These are phyloP conservation scores for Chimonanthus salicifolius DNA, from an alignment of 164 flowering plant species.

Conservation along the genomic window DNA sequence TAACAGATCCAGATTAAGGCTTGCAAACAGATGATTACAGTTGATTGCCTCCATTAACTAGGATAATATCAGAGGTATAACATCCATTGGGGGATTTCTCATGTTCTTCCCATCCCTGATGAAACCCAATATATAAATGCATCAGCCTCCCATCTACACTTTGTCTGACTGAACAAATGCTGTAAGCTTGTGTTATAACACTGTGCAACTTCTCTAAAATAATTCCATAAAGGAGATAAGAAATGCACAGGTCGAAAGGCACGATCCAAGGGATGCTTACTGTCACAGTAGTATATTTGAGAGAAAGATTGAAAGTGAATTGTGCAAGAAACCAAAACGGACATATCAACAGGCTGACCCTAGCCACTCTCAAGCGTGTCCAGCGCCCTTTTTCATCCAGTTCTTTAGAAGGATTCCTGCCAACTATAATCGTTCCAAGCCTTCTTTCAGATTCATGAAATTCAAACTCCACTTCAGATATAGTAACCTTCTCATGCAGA, in stretches of 20 bases:
- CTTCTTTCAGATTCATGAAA: conserved; percentile 14
- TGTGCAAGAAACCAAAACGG: conserved; percentile 97
- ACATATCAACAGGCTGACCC: conserved; percentile 71
- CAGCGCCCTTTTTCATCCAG: conserved; percentile 88
- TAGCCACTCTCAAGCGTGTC: conserved; percentile 76
- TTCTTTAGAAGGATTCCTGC: conserved; percentile 17
- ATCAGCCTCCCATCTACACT: background rate
- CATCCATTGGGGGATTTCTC: background rate
- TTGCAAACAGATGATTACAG: background rate
- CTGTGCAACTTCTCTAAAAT: background rate
- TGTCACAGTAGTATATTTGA: conserved; percentile 96
- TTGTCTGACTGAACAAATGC: background rate
- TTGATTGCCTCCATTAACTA: background rate
- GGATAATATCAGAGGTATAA: background rate
- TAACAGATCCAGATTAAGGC: background rate
- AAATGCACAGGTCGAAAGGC: background rate
- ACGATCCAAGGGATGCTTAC: conserved; percentile 34
- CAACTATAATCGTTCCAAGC: conserved; percentile 2
- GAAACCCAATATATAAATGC: background rate
- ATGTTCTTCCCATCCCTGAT: background rate
- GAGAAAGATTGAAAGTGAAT: conserved; percentile 80
- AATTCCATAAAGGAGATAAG: background rate
- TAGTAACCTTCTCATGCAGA: conserved; percentile 8
- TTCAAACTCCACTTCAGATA: conserved; percentile 8
- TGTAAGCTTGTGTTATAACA: background rate